phyloP scores from a whole-genome alignment of 2,329 filamentous ascomycete species.

The Ophiobolus disseminans region DNA sequence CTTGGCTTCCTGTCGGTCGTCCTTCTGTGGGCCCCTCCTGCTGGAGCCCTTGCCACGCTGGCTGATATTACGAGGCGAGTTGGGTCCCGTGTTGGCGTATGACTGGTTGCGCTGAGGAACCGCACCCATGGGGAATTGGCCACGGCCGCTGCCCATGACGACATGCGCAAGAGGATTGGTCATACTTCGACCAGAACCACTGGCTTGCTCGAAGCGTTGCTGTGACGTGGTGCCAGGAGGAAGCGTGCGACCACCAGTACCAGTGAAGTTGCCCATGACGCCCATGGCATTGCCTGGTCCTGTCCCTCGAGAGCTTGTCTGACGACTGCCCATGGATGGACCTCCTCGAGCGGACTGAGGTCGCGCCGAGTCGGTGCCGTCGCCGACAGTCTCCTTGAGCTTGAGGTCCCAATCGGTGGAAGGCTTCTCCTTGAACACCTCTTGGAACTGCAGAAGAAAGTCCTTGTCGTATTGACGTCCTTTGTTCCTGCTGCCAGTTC shows the following conservation, averaged over 20 bases:
- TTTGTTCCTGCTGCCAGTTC: slow-evolving; percentile 79
- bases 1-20: slow-evolving; percentile 73
- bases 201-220: slow-evolving; percentile 66
- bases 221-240: slow-evolving; percentile 79
- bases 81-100: slow-evolving; percentile 67
- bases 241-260: slow-evolving; percentile 62
- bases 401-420: slow-evolving; percentile 91
- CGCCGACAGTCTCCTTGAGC: slow-evolving; percentile 83
- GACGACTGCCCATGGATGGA: slow-evolving; percentile 57
- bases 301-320: slow-evolving; percentile 52
- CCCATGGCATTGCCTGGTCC: slow-evolving; percentile 66
- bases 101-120: slow-evolving; percentile 65
- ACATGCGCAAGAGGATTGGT: slow-evolving; percentile 66
- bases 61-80: slow-evolving; percentile 74
- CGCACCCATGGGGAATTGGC: slow-evolving; percentile 65
- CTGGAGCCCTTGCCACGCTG: slow-evolving; percentile 68
- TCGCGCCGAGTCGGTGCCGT: slow-evolving; percentile 72
- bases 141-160: slow-evolving; percentile 59
- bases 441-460: slow-evolving; percentile 95
- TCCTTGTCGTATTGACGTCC: slow-evolving; percentile 94
- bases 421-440: slow-evolving; percentile 95
- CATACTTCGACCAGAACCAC: slow-evolving; percentile 41
- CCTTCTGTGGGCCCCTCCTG: slow-evolving; percentile 61
- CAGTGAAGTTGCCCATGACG: slow-evolving; percentile 74
- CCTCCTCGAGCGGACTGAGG: slow-evolving; percentile 66